Conservation (phyloP, 495 filamentous ascomycete genomes). For the Neurospora terricola region DNA sequence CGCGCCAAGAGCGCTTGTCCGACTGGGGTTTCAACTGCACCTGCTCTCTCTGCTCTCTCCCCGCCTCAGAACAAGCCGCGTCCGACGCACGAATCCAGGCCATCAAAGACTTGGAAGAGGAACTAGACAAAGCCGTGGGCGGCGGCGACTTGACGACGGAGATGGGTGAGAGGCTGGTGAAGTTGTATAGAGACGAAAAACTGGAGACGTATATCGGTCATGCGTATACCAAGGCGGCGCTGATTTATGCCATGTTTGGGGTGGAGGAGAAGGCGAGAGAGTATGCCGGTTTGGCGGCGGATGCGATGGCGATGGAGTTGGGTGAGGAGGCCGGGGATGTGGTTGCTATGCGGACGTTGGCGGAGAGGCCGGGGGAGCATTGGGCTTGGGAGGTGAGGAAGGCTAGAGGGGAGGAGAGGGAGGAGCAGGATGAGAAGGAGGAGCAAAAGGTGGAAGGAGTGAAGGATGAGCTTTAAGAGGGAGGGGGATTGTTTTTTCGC, state of each 20-base stretch:
- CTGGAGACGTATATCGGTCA: slow-evolving; percentile 27
- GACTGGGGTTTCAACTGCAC: slow-evolving; percentile 33
- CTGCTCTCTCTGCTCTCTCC: slow-evolving; percentile 25
- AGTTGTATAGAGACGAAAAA: slow-evolving; percentile 25
- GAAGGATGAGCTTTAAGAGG: not conserved
- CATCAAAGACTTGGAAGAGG: slow-evolving; percentile 24
- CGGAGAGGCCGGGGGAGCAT: slow-evolving; percentile 19
- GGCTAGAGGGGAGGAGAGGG: not conserved
- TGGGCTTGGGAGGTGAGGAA: slow-evolving; percentile 18
- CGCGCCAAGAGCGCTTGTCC: slow-evolving; percentile 24
- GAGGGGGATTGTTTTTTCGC: no score
- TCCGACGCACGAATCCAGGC: slow-evolving; percentile 28
- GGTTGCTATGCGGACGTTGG: slow-evolving; percentile 26
- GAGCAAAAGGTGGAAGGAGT: not conserved
- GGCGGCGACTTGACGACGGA: slow-evolving; percentile 18
- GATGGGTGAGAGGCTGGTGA: slow-evolving; percentile 22
- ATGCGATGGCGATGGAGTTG: slow-evolving; percentile 25
- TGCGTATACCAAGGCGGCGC: slow-evolving; percentile 30
- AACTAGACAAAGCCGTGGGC: slow-evolving; percentile 24
- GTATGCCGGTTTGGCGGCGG: slow-evolving; percentile 24
- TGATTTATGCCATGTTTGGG: slow-evolving; percentile 33
- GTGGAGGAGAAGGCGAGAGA: slow-evolving; percentile 22
- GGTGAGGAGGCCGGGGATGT: slow-evolving; percentile 20
- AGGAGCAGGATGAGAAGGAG: not conserved
- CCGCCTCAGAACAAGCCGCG: slow-evolving; percentile 4